Evolutionary conservation across 129 eudicot species (phyloP).

Genomic region (Flaveria robusta): DNA sequence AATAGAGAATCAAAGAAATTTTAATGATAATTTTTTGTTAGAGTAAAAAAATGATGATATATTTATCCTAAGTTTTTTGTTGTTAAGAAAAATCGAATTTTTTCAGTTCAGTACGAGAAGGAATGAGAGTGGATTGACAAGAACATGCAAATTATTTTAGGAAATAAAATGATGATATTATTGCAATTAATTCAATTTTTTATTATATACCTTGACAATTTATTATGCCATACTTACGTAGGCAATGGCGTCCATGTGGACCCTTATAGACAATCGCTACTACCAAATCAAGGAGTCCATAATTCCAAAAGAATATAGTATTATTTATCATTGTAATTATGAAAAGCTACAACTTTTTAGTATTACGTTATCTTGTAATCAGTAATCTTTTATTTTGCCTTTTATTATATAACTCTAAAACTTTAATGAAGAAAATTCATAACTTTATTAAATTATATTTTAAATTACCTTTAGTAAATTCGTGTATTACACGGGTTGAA

Average conservation of each 20-base stretch:
- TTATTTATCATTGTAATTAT: neutral
- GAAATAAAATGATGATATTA: neutral
- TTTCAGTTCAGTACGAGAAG: neutral
- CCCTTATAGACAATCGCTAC: slow-evolving; percentile 2
- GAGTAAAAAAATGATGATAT: too few relatives aligned
- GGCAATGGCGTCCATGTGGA: slow-evolving; percentile 32
- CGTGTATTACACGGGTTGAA: too few relatives aligned
- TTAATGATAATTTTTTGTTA: too few relatives aligned
- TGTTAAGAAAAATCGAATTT: neutral
- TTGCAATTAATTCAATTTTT: too few relatives aligned
- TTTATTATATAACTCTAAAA: neutral
- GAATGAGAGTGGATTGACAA: neutral
- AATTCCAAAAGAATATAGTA: neutral
- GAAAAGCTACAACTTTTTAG: neutral
- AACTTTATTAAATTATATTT: too few relatives aligned
- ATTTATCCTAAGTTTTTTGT: too few relatives aligned
- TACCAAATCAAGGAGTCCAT: neutral
- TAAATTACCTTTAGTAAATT: too few relatives aligned
- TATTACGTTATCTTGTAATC: neutral
- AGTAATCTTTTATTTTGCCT: neutral
- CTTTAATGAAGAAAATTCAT: neutral
- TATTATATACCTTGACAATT: neutral
- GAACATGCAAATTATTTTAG: neutral
- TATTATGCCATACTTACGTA: slow-evolving; percentile 16
- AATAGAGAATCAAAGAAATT: too few relatives aligned